Evolutionary conservation across 2,329 filamentous ascomycete species (phyloP).

Genomic region (Colletotrichum falcatum): DNA sequence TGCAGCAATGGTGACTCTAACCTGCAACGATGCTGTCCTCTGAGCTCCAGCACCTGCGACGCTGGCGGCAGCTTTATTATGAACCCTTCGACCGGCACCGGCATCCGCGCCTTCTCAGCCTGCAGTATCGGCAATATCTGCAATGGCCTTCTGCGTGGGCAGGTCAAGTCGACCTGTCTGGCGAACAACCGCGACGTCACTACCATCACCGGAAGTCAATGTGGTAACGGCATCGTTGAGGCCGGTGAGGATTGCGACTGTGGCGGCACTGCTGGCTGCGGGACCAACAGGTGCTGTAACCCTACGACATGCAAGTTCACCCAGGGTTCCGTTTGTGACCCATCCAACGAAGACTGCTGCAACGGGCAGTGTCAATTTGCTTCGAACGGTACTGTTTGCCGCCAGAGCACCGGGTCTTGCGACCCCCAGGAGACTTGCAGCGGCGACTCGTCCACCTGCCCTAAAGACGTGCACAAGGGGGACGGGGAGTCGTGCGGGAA

Average conservation of each 20-base stretch:
- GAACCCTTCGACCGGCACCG: conserved; percentile 86
- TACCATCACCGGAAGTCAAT: conserved; percentile 85
- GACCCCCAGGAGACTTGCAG: conserved; percentile 88
- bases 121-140: conserved; percentile 96
- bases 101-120: conserved; percentile 84
- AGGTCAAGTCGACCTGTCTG: conserved; percentile 81
- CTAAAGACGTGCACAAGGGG: conserved; percentile 74
- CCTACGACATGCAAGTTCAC: conserved; percentile 88
- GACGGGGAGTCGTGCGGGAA: conserved; percentile 81
- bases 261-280: conserved; percentile 80
- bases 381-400: conserved; percentile 78
- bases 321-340: conserved; percentile 80
- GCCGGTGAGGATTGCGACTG: conserved; percentile 96
- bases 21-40: conserved; percentile 79
- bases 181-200: conserved; percentile 86
- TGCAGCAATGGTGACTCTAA: conserved; percentile 71
- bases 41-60: conserved; percentile 75
- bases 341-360: conserved; percentile 86
- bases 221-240: conserved; percentile 95
- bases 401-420: conserved; percentile 81
- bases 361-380: conserved; percentile 74
- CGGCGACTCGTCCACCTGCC: conserved; percentile 79
- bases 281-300: conserved; percentile 84
- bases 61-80: conserved; percentile 88
- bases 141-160: conserved; percentile 81